phyloP scores from a whole-genome alignment of 768 basidiomycete species.

The Panellus pusillus region DNA sequence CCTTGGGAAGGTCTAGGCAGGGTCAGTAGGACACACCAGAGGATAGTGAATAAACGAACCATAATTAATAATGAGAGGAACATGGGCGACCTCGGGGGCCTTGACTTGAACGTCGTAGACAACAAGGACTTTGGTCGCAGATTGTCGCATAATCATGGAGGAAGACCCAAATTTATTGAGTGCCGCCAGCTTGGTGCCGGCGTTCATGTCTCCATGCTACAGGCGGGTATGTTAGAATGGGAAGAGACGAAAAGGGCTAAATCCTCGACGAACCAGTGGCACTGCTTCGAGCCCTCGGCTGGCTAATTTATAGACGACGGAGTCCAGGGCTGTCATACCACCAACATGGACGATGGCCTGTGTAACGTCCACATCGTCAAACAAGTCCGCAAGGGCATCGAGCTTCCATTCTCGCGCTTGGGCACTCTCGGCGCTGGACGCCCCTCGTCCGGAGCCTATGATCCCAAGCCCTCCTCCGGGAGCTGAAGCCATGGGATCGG shows the following conservation, averaged over 20 bases:
- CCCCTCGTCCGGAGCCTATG: conserved; percentile 88
- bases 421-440: conserved; percentile 76
- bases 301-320: conserved; percentile 87
- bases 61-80: conserved; percentile 95
- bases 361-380: conserved; percentile 79
- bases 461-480: conserved; percentile 74
- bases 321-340: conserved; percentile 81
- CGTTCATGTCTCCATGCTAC: conserved; percentile 92
- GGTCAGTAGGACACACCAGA: conserved; percentile 11
- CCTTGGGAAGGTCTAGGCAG: conserved; percentile 78
- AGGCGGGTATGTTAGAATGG: conserved; percentile 16
- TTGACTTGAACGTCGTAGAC: conserved; percentile 95
- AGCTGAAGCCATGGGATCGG: conserved; percentile 47
- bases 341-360: conserved; percentile 90
- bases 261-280: conserved; percentile 64
- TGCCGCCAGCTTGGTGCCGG: conserved; percentile 75
- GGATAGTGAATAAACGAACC: conserved; percentile 42
- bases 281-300: conserved; percentile 85
- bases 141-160: conserved; percentile 62
- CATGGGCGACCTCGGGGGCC: conserved; percentile 82
- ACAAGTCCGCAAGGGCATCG: conserved; percentile 86
- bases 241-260: conserved; percentile 5
- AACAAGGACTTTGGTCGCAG: conserved; percentile 75
- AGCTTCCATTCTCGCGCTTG: conserved; percentile 95
- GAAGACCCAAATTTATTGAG: conserved; percentile 76